Base-by-base conservation (phyloP, 2,329 filamentous ascomycete genomes). In the Fusarium sp. region DNA sequence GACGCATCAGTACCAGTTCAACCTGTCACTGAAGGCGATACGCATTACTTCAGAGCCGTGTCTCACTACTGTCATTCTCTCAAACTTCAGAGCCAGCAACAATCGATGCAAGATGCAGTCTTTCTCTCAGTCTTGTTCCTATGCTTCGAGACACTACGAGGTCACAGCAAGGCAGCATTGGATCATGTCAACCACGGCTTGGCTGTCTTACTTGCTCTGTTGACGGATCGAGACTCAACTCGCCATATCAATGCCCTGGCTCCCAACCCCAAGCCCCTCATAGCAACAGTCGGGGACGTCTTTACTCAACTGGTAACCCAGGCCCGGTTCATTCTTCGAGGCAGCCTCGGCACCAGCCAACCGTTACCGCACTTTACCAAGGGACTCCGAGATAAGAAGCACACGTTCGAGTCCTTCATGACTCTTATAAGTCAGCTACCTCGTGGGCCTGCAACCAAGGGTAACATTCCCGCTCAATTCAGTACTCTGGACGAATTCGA, bases 161-260 rank as follows among this genome's bases (percentile, higher is more conserved):
- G 80, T 2, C 78, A 80, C 16, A 73, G 68, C 10, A 81, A 78
- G 37, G 79, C 79, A 9, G 82, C 81, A 0, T 57, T 83, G 18
- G 76, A 80, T n/a, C 82, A 83, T 56, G 72, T 83, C 6, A 83
- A 83, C 20, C 82, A 83, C 50, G 82, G 80, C 0, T 66, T 84
- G 11, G 78, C 82, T 10, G 74, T 84, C 5, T 50, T 84, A 1
- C 72, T 84, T 18, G 67, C 78, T 1, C 56, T 84, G 7, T 11
- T 83, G n/a, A 78, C 78, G 0, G 81, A 82, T 11, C 27, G 57
- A 23, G 64, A 76, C 23, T 60, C 70, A 8, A n/a, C 50, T 18
- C 50, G 25, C 4, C 34, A 71, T 2, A 43, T 77, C 2, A 32
- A 59, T 11, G 58, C 66, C 6, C n/a, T 78, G 3, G 73, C 73